Evolutionary conservation across 108 stramenopile species (phyloP), one percentile per base, ranked within the genome.

Genomic region (Pseudonitzschia delicatissima): DNA sequence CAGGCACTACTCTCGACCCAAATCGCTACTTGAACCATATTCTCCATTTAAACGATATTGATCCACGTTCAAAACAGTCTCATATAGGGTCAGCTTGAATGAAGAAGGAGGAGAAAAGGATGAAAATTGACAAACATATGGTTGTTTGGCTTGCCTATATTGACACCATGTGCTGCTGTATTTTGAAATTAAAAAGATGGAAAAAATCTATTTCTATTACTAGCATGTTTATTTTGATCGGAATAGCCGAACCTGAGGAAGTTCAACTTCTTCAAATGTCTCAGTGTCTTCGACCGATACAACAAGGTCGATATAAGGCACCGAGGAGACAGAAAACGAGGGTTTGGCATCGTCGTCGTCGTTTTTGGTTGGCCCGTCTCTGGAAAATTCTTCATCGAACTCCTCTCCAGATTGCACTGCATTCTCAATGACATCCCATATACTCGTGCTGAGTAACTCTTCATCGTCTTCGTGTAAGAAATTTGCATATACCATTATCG

Each of bases 401-500:
- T 78, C 75, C n/a, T 76, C 79, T 11, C 77, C 90, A 25, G 64
- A 71, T 17, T 65, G 48, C 6, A 90, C 50, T 11, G 91, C 82
- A 63, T 82, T 82, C 64, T 78, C 64, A 9, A 90, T 67, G 15
- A 82, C 52, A 15, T 84, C 67, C 77, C 83, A 71, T 40, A 95
- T 27, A 17, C 77, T 64, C 39, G 77, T 78, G 42, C 80, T 69
- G 35, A 93, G 62, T 15, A 90, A 11, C 13, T 88, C 82, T 12
- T 77, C 76, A 57, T 95, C 91, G 26, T 84, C 78, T 64, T 84
- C 82, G 45, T 90, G 85, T 11, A 95, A 69, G 62, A 91, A 95
- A 59, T 84, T 88, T 5, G 91, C 91, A 63, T 90, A 95, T 21
- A 95, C 80, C 83, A 95, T 76, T 62, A 78, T 88, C 0, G 82